phyloP scores from a whole-genome alignment of 1,284 basidiomycete species.

The Leccinum pallidistipes region DNA sequence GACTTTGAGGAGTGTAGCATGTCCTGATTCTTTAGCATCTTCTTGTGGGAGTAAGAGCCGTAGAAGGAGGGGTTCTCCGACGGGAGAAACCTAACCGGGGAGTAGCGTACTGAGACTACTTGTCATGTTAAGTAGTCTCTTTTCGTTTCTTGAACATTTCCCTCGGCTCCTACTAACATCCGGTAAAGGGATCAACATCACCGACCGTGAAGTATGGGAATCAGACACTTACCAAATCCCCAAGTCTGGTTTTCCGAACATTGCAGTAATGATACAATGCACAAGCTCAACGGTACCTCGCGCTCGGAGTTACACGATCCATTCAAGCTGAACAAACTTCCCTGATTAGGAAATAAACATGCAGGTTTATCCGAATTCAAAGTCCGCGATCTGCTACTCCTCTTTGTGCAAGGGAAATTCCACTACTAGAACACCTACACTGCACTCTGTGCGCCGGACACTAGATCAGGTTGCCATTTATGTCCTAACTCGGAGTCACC shows the following conservation, averaged over 20 bases:
- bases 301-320: neutral
- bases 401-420: too few species aligned
- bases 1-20: constrained; percentile 11
- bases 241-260: neutral
- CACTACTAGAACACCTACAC: too few species aligned
- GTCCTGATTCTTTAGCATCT: constrained; percentile 17
- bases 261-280: neutral
- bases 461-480: too few species aligned
- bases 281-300: neutral
- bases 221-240: neutral
- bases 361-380: neutral
- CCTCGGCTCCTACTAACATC: neutral
- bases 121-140: neutral
- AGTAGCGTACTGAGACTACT: neutral
- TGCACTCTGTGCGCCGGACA: too few species aligned
- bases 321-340: neutral
- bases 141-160: constrained; percentile 4
- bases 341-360: neutral
- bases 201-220: constrained; percentile 3
- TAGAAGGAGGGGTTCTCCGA: neutral
- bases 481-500: too few species aligned
- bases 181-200: constrained; percentile 9
- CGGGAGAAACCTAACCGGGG: neutral
- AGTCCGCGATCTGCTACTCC: constrained; percentile 3
- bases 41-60: neutral